These are phyloP conservation scores for Fraxinus baroniana DNA, from an alignment of 305 asterid species.

Conservation along the genomic window DNA sequence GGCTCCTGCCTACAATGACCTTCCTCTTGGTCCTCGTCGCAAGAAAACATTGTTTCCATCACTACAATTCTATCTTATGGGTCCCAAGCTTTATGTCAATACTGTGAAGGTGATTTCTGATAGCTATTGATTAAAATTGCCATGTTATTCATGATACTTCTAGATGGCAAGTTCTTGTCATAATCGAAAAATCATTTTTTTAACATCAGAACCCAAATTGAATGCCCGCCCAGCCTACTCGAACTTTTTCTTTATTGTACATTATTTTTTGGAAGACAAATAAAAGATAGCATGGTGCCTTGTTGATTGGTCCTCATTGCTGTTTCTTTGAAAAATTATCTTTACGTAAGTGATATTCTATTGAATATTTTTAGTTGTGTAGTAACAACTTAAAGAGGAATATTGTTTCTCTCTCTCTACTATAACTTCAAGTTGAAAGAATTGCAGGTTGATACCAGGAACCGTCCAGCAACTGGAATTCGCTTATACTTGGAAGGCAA, in stretches of 20 bases:
- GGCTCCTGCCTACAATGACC: conserved; percentile 93
- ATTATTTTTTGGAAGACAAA: neutral
- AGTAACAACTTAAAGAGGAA: neutral
- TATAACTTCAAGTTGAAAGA: neutral
- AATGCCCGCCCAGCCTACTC: neutral
- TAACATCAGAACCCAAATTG: neutral
- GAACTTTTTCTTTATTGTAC: neutral
- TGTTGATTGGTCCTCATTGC: neutral
- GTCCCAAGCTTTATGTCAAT: conserved; percentile 91
- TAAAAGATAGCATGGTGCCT: neutral
- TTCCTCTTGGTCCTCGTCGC: conserved; percentile 73
- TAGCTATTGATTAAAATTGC: neutral
- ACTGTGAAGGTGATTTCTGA: conserved; percentile 60
- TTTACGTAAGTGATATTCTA: neutral
- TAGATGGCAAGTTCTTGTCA: neutral
- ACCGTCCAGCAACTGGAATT: conserved; percentile 81
- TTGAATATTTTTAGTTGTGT: neutral
- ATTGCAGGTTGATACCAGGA: conserved; percentile 71
- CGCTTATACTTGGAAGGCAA: conserved; percentile 89
- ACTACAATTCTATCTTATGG: conserved; percentile 74
- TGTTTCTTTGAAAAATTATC: neutral
- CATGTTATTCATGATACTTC: neutral
- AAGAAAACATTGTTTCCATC: conserved; percentile 76
- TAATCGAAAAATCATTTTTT: neutral
- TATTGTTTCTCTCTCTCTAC: neutral